These are phyloP conservation scores for Sporothrix schenckii DNA, from an alignment of 2,329 filamentous ascomycete species.

Conservation along the genomic window DNA sequence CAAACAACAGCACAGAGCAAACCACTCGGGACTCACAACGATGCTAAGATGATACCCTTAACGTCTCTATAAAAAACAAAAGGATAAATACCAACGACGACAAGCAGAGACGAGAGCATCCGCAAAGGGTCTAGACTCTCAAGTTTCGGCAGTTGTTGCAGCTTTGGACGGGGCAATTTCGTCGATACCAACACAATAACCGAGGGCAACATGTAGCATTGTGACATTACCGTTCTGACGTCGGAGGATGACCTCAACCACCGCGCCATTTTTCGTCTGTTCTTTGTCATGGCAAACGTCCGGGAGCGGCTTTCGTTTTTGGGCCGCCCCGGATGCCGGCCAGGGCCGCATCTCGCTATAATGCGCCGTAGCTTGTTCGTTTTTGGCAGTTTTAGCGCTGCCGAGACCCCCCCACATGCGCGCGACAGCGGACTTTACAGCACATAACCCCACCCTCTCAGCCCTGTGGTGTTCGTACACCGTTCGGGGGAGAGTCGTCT, in stretches of 20 bases:
- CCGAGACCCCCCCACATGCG: neutral
- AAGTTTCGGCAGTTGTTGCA: too few species aligned
- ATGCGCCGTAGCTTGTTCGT: neutral
- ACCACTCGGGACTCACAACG: too few species aligned
- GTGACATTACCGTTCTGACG: too few species aligned
- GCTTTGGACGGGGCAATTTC: too few species aligned
- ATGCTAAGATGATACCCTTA: too few species aligned
- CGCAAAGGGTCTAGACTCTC: too few species aligned
- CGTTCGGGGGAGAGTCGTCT: neutral
- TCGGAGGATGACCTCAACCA: neutral
- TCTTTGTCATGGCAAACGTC: slow-evolving; percentile 8
- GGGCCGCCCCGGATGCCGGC: neutral
- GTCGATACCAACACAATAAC: too few species aligned
- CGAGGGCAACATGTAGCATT: too few species aligned
- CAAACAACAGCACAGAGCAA: neutral
- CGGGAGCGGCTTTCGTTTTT: neutral
- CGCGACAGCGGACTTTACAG: too few species aligned
- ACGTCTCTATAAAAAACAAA: too few species aligned
- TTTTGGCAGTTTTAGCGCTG: neutral
- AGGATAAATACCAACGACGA: too few species aligned
- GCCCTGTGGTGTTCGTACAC: neutral
- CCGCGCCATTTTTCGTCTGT: neutral
- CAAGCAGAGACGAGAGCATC: too few species aligned
- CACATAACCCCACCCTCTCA: neutral
- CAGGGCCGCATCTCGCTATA: neutral